Conservation (phyloP, 345 rosid genomes). For the Salix suchowensis region DNA sequence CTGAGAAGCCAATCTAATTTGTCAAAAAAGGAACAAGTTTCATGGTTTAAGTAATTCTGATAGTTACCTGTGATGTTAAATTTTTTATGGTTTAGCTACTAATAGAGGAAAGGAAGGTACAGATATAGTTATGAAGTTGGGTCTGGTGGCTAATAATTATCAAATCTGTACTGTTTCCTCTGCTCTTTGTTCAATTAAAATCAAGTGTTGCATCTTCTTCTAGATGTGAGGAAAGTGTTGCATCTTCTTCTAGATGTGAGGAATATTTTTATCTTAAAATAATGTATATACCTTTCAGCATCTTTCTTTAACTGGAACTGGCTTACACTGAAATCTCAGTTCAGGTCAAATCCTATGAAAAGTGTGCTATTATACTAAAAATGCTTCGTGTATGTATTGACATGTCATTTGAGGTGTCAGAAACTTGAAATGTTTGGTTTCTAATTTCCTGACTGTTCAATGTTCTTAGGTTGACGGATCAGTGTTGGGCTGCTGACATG, state of each 20-base stretch:
- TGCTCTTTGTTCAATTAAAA: background rate
- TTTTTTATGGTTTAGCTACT: background rate
- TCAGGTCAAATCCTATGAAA: background rate
- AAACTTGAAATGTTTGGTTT: background rate
- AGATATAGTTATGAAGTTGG: background rate
- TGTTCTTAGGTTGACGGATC: slow-evolving; percentile 59
- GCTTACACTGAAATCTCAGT: background rate
- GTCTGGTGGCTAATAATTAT: background rate
- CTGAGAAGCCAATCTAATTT: background rate
- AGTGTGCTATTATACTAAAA: background rate
- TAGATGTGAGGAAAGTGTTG: background rate
- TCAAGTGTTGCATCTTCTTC: background rate
- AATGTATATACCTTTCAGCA: background rate
- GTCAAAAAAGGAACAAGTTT: background rate
- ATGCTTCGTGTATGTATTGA: background rate
- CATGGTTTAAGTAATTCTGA: too few relatives aligned
- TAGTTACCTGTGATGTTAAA: background rate
- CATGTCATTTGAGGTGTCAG: background rate
- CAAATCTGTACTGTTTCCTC: background rate
- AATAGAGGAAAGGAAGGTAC: background rate
- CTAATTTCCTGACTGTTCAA: slow-evolving; percentile 17
- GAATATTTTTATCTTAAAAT: background rate
- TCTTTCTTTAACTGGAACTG: background rate
- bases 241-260: background rate
- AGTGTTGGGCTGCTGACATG: slow-evolving; percentile 88